These are phyloP conservation scores for Fragilariopsis cylindrus DNA, from an alignment of 108 stramenopile species.

Conservation along the genomic window DNA sequence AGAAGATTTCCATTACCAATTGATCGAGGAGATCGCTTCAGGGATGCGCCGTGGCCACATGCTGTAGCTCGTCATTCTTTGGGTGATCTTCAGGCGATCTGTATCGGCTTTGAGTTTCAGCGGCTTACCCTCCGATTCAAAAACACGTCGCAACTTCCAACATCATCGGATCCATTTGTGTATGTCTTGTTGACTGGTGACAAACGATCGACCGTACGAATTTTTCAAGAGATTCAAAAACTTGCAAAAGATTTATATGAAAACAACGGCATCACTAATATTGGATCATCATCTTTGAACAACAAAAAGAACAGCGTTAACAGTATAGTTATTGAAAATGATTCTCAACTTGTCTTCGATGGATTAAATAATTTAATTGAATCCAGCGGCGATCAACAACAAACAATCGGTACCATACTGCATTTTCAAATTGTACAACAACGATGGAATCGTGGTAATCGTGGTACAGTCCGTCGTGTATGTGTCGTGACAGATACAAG, in stretches of 20 bases:
- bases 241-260: slow-evolving; percentile 39
- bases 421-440: slow-evolving; percentile 82
- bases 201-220: slow-evolving; percentile 59
- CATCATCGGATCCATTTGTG: slow-evolving; percentile 52
- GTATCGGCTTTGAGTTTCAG: slow-evolving; percentile 88
- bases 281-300: slow-evolving; percentile 2
- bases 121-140: slow-evolving; percentile 69
- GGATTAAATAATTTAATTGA: slow-evolving; percentile 50
- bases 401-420: slow-evolving; percentile 59
- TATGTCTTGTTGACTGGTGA: slow-evolving; percentile 75
- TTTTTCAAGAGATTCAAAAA: slow-evolving; percentile 72
- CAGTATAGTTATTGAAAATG: slow-evolving; percentile 70
- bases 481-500: slow-evolving; percentile 76
- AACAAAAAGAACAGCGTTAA: slow-evolving; percentile 5
- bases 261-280: slow-evolving; percentile 8
- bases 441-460: slow-evolving; percentile 76
- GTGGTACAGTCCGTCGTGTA: slow-evolving; percentile 64
- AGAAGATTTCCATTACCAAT: slow-evolving; percentile 67
- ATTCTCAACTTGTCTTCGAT: slow-evolving; percentile 74
- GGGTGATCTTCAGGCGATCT: slow-evolving; percentile 54
- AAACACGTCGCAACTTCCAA: slow-evolving; percentile 26
- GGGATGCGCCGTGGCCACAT: slow-evolving; percentile 77
- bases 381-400: slow-evolving; percentile 6
- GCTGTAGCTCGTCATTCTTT: slow-evolving; percentile 70
- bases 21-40: slow-evolving; percentile 51